Evolutionary conservation across 2,329 filamentous ascomycete species (phyloP).

Genomic region (Rosellinia necatrix): DNA sequence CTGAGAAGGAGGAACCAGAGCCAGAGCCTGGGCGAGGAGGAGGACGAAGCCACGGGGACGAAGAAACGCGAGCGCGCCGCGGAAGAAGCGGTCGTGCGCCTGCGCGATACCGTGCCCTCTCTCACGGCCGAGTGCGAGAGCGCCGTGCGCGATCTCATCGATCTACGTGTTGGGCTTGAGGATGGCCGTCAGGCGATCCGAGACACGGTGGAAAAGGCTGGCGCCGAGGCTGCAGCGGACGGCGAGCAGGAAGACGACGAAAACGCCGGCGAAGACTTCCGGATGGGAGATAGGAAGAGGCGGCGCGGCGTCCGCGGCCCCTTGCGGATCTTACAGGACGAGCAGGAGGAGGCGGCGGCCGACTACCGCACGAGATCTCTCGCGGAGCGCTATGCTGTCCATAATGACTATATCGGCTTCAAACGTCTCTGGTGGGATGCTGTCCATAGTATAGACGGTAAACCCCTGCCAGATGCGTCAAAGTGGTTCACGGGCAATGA

Average conservation of each 20-base stretch:
- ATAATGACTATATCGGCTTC: constrained; percentile 65
- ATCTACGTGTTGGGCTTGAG: constrained; percentile 54
- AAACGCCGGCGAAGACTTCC: constrained; percentile 29
- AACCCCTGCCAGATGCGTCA: constrained; percentile 56
- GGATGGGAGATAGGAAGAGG: constrained; percentile 34
- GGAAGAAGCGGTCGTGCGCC: constrained; percentile 45
- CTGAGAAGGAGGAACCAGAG: constrained; percentile 35
- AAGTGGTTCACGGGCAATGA: constrained; percentile 56
- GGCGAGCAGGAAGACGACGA: constrained; percentile 24
- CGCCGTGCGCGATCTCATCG: constrained; percentile 54
- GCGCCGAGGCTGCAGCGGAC: constrained; percentile 30
- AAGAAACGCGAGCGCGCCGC: constrained; percentile 44
- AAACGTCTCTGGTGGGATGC: constrained; percentile 63
- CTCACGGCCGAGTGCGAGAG: constrained; percentile 53
- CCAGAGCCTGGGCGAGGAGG: constrained; percentile 36
- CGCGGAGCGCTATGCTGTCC: constrained; percentile 55
- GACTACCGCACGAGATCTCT: constrained; percentile 50
- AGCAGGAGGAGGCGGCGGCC: constrained; percentile 44
- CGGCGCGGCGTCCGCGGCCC: constrained; percentile 39
- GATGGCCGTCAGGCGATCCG: constrained; percentile 50
- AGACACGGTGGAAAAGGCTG: constrained; percentile 41
- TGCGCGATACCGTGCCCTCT: constrained; percentile 47
- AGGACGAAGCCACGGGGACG: constrained; percentile 35
- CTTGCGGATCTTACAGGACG: constrained; percentile 43
- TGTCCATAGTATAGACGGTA: constrained; percentile 52